A percentile compares a stretch with the other conserved stretches of the same genome.
These are phyloP conservation scores for Aegilops longissima DNA, from an alignment of 176 grass and related monocot species.

Conservation along the genomic window DNA sequence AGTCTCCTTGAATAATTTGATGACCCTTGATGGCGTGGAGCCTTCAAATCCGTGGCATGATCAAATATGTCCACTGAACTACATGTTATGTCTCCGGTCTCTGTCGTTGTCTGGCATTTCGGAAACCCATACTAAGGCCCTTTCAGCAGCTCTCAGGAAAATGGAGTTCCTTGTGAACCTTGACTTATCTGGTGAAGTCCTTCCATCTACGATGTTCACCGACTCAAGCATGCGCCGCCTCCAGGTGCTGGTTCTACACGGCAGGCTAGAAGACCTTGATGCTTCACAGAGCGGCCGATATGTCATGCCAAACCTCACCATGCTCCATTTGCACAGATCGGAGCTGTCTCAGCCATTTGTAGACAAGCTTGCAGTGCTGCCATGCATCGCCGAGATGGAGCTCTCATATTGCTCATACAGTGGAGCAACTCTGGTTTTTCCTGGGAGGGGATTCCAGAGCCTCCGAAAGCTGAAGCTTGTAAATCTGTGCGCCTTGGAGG, in stretches of 20 bases:
- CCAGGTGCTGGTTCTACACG: constrained; percentile 24
- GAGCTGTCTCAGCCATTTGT: constrained; percentile 35
- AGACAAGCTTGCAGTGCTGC: constrained; percentile 31
- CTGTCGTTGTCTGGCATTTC: constrained; percentile 40
- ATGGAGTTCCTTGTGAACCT: constrained; percentile 46
- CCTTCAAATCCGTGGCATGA: constrained; percentile 33
- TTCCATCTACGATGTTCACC: constrained; percentile 40
- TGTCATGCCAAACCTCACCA: constrained; percentile 41
- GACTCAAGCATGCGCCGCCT: constrained; percentile 44
- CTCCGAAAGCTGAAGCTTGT: constrained; percentile 45
- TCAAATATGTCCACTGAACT: constrained; percentile 33
- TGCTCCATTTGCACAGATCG: constrained; percentile 27
- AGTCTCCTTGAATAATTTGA: constrained; percentile 46
- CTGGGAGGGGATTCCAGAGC: constrained; percentile 39
- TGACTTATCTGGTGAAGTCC: constrained; percentile 38
- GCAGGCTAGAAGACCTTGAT: constrained; percentile 30
- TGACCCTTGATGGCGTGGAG: constrained; percentile 33
- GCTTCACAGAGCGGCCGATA: constrained; percentile 11
- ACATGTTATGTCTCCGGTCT: constrained; percentile 46
- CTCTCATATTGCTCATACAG: constrained; percentile 33
- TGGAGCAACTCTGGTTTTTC: constrained; percentile 37
- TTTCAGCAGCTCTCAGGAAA: constrained; percentile 37
- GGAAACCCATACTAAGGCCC: constrained; percentile 4
- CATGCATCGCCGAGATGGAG: constrained; percentile 44
- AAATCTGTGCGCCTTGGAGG: constrained; percentile 49